Evolutionary conservation across 2,329 filamentous ascomycete genomes (phyloP).

Genomic region (Monilinia fructigena): DNA sequence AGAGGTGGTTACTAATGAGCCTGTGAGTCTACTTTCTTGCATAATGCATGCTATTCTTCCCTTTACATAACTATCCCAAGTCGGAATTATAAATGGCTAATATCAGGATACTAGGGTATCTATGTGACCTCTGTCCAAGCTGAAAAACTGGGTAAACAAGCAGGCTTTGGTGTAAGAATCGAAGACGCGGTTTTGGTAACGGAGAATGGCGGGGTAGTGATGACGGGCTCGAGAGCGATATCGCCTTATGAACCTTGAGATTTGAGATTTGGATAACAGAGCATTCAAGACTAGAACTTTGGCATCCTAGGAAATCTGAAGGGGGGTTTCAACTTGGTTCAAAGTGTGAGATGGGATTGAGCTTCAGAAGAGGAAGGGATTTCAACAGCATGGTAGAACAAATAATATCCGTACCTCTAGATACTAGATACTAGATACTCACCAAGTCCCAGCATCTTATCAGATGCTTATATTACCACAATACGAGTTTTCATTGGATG

Average conservation of each 20-base stretch:
- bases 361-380: no score
- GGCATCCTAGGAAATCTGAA: no score
- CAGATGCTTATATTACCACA: no score
- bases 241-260: constrained; percentile 34
- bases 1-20: constrained; percentile 64
- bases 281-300: no score
- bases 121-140: constrained; percentile 49
- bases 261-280: neutral
- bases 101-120: constrained; percentile 45
- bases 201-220: constrained; percentile 47
- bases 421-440: no score
- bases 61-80: neutral
- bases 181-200: constrained; percentile 61
- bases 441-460: no score
- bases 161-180: constrained; percentile 60
- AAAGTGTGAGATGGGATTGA: no score
- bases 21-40: constrained; percentile 36
- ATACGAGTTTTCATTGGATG: no score
- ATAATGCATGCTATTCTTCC: neutral
- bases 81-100: neutral
- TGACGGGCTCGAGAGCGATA: constrained; percentile 33
- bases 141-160: constrained; percentile 28
- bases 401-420: no score
- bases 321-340: no score
- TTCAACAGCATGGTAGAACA: no score